Conservation (phyloP, 192 early-diverging fungal genomes). For the Glomus cerebriforme region DNA sequence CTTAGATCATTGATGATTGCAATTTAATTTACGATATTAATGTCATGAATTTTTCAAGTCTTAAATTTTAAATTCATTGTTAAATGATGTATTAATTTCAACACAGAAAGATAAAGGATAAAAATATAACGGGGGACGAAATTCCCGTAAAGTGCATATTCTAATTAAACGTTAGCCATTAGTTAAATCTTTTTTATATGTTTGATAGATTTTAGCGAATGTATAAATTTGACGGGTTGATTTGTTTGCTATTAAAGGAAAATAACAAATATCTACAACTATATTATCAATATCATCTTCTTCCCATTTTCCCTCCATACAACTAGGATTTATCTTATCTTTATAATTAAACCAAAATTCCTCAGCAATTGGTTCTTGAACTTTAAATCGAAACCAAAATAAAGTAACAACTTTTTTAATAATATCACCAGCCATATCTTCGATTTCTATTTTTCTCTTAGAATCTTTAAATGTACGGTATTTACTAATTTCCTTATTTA, state of each 20-base stretch:
- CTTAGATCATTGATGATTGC: too few relatives aligned
- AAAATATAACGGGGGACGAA: too few relatives aligned
- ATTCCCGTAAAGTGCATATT: too few relatives aligned
- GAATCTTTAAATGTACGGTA: conserved; percentile 3
- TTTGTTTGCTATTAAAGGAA: conserved; percentile 5
- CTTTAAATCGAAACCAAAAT: conserved; percentile 3
- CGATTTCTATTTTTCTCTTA: background rate
- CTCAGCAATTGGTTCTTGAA: background rate
- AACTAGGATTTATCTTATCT: background rate
- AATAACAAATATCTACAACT: conserved; percentile 14
- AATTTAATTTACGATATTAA: too few relatives aligned
- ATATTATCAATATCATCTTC: background rate
- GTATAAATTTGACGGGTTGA: background rate
- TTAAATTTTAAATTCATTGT: too few relatives aligned
- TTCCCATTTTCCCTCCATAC: background rate
- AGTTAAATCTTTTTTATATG: too few relatives aligned
- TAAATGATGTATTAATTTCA: too few relatives aligned
- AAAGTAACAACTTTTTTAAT: background rate
- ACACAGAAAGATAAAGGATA: too few relatives aligned
- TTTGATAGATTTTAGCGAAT: background rate
- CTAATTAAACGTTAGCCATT: too few relatives aligned
- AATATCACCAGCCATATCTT: background rate
- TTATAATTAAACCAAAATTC: background rate
- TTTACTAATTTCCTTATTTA: background rate
- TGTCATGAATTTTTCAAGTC: too few relatives aligned